A percentile compares a stretch with the other conserved stretches of the same genome.
phyloP scores from a whole-genome alignment of 495 filamentous ascomycete species.

The Penicillium angulare region DNA sequence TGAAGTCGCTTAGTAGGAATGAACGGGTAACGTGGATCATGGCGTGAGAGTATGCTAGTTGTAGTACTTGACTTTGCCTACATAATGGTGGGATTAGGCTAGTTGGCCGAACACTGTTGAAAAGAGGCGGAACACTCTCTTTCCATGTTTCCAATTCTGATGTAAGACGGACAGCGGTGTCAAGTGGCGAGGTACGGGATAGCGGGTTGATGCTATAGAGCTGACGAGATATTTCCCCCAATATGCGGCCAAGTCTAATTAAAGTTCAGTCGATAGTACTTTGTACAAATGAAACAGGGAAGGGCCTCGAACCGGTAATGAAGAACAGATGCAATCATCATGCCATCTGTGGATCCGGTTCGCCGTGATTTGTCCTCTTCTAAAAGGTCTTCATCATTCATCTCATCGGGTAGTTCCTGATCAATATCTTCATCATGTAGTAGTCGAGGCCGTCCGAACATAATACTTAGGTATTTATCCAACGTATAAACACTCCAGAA shows the following conservation, averaged over 20 bases:
- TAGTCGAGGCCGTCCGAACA: conserved; percentile 54
- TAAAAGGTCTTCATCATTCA: conserved; percentile 55
- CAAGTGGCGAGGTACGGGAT: conserved; percentile 37
- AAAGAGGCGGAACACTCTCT: conserved; percentile 41
- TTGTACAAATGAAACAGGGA: not conserved
- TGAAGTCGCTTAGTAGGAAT: conserved; percentile 53
- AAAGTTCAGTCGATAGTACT: not conserved
- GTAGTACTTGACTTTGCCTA: conserved; percentile 53
- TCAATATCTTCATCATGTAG: conserved; percentile 53
- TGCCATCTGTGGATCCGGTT: conserved; percentile 37
- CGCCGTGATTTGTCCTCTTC: conserved; percentile 35
- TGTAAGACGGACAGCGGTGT: conserved; percentile 38
- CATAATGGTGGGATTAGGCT: conserved; percentile 52
- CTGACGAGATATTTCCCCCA: conserved; percentile 46
- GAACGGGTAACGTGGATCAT: conserved; percentile 57
- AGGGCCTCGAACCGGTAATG: conserved; percentile 36
- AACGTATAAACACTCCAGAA: conserved; percentile 58
- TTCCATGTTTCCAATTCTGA: conserved; percentile 39
- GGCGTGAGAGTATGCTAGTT: conserved; percentile 52
- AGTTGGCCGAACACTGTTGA: conserved; percentile 44
- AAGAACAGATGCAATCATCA: conserved; percentile 49
- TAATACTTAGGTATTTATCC: conserved; percentile 57
- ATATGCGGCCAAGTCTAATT: conserved; percentile 43
- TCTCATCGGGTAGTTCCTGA: conserved; percentile 50
- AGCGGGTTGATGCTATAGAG: conserved; percentile 47